Evolutionary conservation across 108 stramenopile genomes (phyloP).

Genomic region (Poteriospumella lacustris): DNA sequence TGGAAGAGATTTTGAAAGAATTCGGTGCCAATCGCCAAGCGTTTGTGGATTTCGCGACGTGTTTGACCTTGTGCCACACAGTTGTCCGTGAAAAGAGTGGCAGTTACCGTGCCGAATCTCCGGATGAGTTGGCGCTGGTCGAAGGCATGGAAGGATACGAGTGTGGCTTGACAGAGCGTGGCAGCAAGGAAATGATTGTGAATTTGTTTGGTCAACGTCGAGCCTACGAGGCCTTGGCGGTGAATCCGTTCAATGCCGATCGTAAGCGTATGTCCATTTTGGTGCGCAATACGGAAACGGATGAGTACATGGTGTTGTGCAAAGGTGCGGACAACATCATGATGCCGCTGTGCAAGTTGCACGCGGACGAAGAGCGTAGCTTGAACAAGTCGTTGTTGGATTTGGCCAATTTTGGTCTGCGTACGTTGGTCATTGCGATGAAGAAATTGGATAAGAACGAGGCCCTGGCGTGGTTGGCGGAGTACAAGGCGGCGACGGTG

Average conservation of each 20-base stretch:
- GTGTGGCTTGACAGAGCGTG: slow-evolving; percentile 69
- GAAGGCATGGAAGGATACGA: slow-evolving; percentile 38
- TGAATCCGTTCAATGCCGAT: slow-evolving; percentile 86
- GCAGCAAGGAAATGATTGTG: background rate
- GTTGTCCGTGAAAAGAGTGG: slow-evolving; percentile 48
- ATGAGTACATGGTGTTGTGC: slow-evolving; percentile 62
- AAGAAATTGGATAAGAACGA: slow-evolving; percentile 68
- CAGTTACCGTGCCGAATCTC: slow-evolving; percentile 49
- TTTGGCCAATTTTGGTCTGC: slow-evolving; percentile 83
- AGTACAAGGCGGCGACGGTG: slow-evolving; percentile 27
- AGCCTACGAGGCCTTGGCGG: slow-evolving; percentile 75
- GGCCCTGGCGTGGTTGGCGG: slow-evolving; percentile 66
- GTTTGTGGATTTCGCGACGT: slow-evolving; percentile 37
- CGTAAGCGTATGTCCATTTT: slow-evolving; percentile 91
- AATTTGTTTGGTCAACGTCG: slow-evolving; percentile 38
- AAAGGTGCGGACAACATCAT: slow-evolving; percentile 91
- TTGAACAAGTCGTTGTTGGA: slow-evolving; percentile 3
- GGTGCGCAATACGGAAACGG: slow-evolving; percentile 47
- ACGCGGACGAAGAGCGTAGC: background rate
- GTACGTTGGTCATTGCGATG: slow-evolving; percentile 84
- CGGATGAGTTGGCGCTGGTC: slow-evolving; percentile 58
- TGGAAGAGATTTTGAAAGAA: background rate
- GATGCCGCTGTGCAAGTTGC: slow-evolving; percentile 41
- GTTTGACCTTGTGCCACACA: slow-evolving; percentile 51
- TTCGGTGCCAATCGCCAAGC: slow-evolving; percentile 5